Percentiles rank a stretch among this genome's conserved stretches.
phyloP scores from a whole-genome alignment of 2,329 filamentous ascomycete genomes.

The Monosporascus sp. region DNA sequence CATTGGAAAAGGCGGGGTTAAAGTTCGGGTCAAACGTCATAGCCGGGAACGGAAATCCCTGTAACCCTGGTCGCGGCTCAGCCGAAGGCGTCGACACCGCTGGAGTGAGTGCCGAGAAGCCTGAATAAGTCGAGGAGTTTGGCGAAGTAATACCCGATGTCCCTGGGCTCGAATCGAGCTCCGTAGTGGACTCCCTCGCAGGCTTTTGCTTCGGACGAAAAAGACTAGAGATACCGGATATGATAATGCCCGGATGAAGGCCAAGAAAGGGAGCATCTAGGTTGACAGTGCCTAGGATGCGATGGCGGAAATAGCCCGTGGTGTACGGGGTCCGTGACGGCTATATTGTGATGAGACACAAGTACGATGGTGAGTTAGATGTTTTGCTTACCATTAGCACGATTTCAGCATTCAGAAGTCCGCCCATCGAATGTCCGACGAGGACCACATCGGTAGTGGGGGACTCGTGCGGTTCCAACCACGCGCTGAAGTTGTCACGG shows the following conservation, averaged over 20 bases:
- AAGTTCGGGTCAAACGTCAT: constrained; percentile 55
- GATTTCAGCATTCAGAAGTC: constrained; percentile 75
- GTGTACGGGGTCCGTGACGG: constrained; percentile 14
- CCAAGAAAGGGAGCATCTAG: constrained; percentile 85
- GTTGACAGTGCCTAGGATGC: constrained; percentile 73
- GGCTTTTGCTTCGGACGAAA: constrained; percentile 47
- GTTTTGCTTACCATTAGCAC: constrained; percentile 52
- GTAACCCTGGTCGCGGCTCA: constrained; percentile 5
- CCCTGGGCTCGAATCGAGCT: constrained; percentile 8
- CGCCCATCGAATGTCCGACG: constrained; percentile 86
- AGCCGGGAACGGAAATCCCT: constrained; percentile 7
- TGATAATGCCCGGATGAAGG: constrained; percentile 80
- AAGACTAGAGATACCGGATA: constrained; percentile 74
- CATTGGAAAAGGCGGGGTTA: constrained; percentile 72
- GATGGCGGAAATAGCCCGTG: constrained; percentile 55
- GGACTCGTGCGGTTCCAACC: constrained; percentile 74
- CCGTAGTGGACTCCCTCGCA: constrained; percentile 12
- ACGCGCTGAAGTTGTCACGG: constrained; percentile 75
- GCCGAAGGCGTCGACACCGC: constrained; percentile 9
- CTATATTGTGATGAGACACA: constrained; percentile 13
- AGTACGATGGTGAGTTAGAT: neutral
- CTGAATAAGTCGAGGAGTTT: constrained; percentile 16
- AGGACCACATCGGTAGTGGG: constrained; percentile 72
- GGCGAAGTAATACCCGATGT: constrained; percentile 14
- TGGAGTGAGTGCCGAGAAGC: constrained; percentile 14